Evolutionary conservation across 805 yeast species (phyloP).

Genomic region (Lachancea quebecensis): DNA sequence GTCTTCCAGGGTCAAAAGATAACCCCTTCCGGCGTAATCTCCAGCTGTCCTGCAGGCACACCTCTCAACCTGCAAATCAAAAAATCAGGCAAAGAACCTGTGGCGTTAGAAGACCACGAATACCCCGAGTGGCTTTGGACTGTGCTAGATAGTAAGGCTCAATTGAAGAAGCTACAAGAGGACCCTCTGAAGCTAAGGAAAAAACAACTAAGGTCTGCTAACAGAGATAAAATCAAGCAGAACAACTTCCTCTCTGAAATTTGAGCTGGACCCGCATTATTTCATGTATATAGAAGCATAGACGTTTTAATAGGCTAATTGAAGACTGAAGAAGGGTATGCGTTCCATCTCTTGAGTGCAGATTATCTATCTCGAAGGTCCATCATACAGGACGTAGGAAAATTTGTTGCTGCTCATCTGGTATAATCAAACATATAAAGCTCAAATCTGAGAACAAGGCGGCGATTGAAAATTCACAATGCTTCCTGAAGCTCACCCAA

Average conservation of each 20-base stretch:
- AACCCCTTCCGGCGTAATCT: slow-evolving; percentile 17
- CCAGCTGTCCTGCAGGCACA: slow-evolving; percentile 67
- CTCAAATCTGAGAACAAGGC: background rate
- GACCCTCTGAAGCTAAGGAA: slow-evolving; percentile 63
- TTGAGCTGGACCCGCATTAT: slow-evolving; percentile 16
- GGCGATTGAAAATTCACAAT: background rate
- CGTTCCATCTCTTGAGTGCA: background rate
- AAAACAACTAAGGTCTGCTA: slow-evolving; percentile 59
- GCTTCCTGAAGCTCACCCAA: slow-evolving; percentile 7
- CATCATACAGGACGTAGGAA: slow-evolving; percentile 2
- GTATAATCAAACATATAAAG: background rate
- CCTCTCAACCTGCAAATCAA: slow-evolving; percentile 62
- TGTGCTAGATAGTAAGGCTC: slow-evolving; percentile 61
- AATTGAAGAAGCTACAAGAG: slow-evolving; percentile 46
- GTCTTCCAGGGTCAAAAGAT: slow-evolving; percentile 3
- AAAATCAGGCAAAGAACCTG: slow-evolving; percentile 79
- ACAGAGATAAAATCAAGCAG: slow-evolving; percentile 64
- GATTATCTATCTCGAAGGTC: background rate
- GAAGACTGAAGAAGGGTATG: background rate
- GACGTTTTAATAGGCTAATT: background rate
- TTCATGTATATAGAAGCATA: slow-evolving; percentile 4
- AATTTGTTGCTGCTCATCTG: background rate
- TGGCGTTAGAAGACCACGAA: slow-evolving; percentile 79
- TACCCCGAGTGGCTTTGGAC: slow-evolving; percentile 97
- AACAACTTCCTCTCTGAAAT: slow-evolving; percentile 69